Conservation (phyloP, 495 filamentous ascomycete genomes). For the Hypoxylon perforatum region DNA sequence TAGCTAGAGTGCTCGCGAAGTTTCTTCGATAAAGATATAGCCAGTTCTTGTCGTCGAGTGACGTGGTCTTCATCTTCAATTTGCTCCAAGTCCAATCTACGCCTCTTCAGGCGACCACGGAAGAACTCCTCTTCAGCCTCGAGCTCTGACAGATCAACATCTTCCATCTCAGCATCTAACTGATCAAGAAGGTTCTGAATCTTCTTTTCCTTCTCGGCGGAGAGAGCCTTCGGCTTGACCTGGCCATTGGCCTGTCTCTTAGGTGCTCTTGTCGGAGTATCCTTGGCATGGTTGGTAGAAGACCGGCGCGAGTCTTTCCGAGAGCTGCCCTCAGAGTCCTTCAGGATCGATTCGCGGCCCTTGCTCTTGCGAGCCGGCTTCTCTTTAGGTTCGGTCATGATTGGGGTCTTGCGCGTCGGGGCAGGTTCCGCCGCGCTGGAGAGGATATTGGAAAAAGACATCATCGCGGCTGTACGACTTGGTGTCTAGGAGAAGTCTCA, state of each 20-base stretch:
- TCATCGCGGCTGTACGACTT: constrained; percentile 78
- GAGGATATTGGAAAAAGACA: constrained; percentile 92
- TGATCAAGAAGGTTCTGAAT: constrained; percentile 71
- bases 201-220: constrained; percentile 74
- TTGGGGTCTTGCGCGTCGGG: constrained; percentile 57
- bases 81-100: constrained; percentile 65
- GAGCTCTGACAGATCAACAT: constrained; percentile 72
- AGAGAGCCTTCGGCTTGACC: constrained; percentile 62
- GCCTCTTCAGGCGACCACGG: constrained; percentile 68
- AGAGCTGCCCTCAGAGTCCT: constrained; percentile 51
- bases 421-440: constrained; percentile 77
- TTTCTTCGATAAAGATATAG: constrained; percentile 47
- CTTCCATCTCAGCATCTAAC: constrained; percentile 76
- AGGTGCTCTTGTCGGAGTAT: constrained; percentile 58
- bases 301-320: constrained; percentile 54
- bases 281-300: constrained; percentile 56
- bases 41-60: constrained; percentile 57
- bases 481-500: constrained; percentile 61
- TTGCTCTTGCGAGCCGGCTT: constrained; percentile 56
- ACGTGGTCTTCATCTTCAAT: constrained; percentile 69
- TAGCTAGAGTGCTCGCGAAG: constrained; percentile 57
- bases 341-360: constrained; percentile 53
- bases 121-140: constrained; percentile 67
- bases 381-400: constrained; percentile 48
- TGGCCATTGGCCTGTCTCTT: constrained; percentile 65